Percentiles rank a stretch among this genome's conserved stretches.
phyloP scores from a whole-genome alignment of 2,329 filamentous ascomycete species.

The Neonectria hederae region DNA sequence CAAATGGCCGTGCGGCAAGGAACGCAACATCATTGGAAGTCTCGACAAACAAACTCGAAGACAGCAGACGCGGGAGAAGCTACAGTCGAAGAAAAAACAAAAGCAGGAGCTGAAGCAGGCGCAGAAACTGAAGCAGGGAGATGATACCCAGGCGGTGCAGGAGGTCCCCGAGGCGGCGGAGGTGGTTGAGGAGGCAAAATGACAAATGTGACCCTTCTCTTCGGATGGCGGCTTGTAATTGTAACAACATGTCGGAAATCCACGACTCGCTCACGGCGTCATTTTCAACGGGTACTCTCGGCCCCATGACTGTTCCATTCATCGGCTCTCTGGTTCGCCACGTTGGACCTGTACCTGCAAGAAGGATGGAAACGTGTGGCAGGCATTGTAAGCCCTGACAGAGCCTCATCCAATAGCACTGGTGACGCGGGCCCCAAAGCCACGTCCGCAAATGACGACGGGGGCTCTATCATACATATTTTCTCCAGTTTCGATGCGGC shows the following conservation, averaged over 20 bases:
- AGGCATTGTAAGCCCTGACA: neutral
- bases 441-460: neutral
- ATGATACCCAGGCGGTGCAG: slow-evolving; percentile 35
- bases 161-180: slow-evolving; percentile 15
- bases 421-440: neutral
- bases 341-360: neutral
- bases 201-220: slow-evolving; percentile 12
- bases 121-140: slow-evolving; percentile 36
- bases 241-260: slow-evolving; percentile 8
- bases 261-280: neutral
- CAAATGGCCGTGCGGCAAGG: slow-evolving; percentile 70
- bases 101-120: slow-evolving; percentile 55
- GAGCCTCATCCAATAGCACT: neutral
- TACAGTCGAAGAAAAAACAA: slow-evolving; percentile 58
- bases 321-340: neutral
- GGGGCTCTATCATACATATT: too few relatives aligned
- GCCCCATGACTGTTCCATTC: neutral
- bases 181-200: slow-evolving; percentile 30
- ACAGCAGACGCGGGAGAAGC: slow-evolving; percentile 64
- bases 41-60: slow-evolving; percentile 64
- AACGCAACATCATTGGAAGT: slow-evolving; percentile 62
- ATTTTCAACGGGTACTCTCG: neutral
- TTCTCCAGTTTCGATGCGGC: neutral
- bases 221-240: slow-evolving; percentile 11
- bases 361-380: neutral